A percentile compares a stretch with the other conserved stretches of the same genome.
Evolutionary conservation across 139 green algal genomes (phyloP).

Genomic region (Auxenochlorella pyrenoidosa): DNA sequence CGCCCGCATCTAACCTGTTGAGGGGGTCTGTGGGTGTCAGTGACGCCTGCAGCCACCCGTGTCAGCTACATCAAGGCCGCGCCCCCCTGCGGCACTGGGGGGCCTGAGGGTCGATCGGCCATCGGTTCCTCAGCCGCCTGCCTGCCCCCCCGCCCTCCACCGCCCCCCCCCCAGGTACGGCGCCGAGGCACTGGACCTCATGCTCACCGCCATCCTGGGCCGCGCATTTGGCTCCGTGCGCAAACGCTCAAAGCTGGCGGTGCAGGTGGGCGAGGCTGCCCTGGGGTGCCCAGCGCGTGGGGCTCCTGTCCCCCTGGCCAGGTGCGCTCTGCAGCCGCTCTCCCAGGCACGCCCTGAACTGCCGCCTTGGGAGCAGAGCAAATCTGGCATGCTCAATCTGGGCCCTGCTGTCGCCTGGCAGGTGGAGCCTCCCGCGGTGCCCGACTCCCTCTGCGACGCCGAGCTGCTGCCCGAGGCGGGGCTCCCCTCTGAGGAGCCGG

Average conservation of each 20-base stretch:
- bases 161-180: neutral
- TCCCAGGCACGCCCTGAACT: neutral
- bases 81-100: too few species aligned
- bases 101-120: too few species aligned
- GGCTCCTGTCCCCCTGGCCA: too few species aligned
- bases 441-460: neutral
- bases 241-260: neutral
- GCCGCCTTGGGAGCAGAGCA: neutral
- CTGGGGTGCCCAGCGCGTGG: too few species aligned
- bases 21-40: too few species aligned
- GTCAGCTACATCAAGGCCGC: too few species aligned
- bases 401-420: neutral
- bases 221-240: neutral
- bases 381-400: neutral
- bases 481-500: neutral
- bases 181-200: neutral
- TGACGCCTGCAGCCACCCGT: too few species aligned
- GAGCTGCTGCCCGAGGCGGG: neutral
- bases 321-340: neutral
- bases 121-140: too few species aligned
- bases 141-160: too few species aligned
- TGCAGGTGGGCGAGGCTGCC: neutral
- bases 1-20: too few species aligned
- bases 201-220: constrained; percentile 13
- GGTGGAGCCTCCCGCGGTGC: neutral